A percentile compares a stretch with the other conserved stretches of the same genome.
phyloP scores from a whole-genome alignment of 805 yeast species.

The Kluyveromyces lactis region DNA sequence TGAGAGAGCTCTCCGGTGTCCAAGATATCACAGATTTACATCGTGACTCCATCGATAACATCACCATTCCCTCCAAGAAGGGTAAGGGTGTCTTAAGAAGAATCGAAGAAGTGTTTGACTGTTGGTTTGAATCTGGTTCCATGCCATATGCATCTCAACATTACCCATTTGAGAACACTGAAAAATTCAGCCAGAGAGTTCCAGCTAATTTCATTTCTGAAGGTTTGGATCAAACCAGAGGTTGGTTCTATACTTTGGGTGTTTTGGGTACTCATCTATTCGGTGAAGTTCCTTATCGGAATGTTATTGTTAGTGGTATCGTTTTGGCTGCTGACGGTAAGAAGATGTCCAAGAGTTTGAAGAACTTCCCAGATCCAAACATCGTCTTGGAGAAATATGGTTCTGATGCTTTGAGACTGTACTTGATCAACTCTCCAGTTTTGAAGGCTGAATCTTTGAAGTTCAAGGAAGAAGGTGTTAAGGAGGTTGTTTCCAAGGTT shows the following conservation, averaged over 20 bases:
- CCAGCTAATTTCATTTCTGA: slow-evolving; percentile 98
- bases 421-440: slow-evolving; percentile 95
- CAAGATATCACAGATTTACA: slow-evolving; percentile 80
- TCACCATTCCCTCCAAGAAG: slow-evolving; percentile 84
- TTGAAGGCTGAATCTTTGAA: slow-evolving; percentile 93
- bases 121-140: slow-evolving; percentile 99
- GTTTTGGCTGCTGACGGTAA: slow-evolving; percentile 97
- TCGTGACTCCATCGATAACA: slow-evolving; percentile 84
- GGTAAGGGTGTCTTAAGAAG: slow-evolving; percentile 87
- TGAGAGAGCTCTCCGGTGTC: slow-evolving; percentile 76
- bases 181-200: slow-evolving; percentile 62
- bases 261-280: slow-evolving; percentile 94
- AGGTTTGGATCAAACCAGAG: slow-evolving; percentile 99
- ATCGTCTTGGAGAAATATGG: slow-evolving; percentile 80
- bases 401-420: slow-evolving; percentile 95
- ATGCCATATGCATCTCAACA: slow-evolving; percentile 98
- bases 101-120: slow-evolving; percentile 96
- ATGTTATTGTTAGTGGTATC: slow-evolving; percentile 93
- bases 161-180: slow-evolving; percentile 87
- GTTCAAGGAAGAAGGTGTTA: slow-evolving; percentile 98
- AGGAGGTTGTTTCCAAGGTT: slow-evolving; percentile 93
- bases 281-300: slow-evolving; percentile 86
- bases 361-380: slow-evolving; percentile 95
- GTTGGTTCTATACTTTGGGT: slow-evolving; percentile 97
- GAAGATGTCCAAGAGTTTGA: slow-evolving; percentile 97